phyloP scores from a whole-genome alignment of 116 monocot genomes.

The Phalaenopsis hybrid region DNA sequence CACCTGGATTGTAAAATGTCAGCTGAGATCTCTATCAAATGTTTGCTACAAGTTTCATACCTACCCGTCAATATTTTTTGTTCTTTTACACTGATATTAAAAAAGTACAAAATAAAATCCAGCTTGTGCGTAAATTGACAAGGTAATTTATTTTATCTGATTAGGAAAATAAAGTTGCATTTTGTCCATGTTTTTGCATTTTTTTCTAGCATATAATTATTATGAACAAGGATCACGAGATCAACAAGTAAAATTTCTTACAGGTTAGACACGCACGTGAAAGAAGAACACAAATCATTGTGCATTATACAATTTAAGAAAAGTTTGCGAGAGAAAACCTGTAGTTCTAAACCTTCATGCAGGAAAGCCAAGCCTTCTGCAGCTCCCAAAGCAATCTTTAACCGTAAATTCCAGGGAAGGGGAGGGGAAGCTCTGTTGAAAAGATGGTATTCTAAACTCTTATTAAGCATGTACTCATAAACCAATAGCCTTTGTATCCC shows the following conservation, averaged over 20 bases:
- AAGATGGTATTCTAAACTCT: slow-evolving; percentile 67
- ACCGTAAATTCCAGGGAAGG: slow-evolving; percentile 62
- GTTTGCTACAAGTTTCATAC: not conserved
- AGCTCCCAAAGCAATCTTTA: slow-evolving; percentile 60
- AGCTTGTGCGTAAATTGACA: not conserved
- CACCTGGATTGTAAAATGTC: not conserved
- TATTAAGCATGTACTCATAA: slow-evolving; percentile 75
- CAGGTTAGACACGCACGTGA: not conserved
- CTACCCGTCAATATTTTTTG: not conserved
- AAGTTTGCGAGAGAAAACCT: slow-evolving; percentile 30
- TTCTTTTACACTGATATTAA: not conserved
- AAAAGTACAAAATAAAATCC: not conserved
- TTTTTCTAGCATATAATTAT: not conserved
- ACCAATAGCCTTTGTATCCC: slow-evolving; percentile 59
- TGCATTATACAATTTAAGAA: not conserved
- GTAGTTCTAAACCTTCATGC: slow-evolving; percentile 75
- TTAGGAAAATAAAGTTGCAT: not conserved
- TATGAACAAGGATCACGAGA: not conserved
- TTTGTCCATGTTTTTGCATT: not conserved
- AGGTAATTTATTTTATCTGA: not conserved
- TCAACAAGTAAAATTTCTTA: not conserved
- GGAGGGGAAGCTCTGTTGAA: slow-evolving; percentile 48
- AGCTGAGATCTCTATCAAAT: not conserved
- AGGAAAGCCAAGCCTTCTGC: slow-evolving; percentile 77
- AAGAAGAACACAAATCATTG: not conserved